phyloP scores from a whole-genome alignment of 2,329 filamentous ascomycete species.

The Arthrobotrys iridis region DNA sequence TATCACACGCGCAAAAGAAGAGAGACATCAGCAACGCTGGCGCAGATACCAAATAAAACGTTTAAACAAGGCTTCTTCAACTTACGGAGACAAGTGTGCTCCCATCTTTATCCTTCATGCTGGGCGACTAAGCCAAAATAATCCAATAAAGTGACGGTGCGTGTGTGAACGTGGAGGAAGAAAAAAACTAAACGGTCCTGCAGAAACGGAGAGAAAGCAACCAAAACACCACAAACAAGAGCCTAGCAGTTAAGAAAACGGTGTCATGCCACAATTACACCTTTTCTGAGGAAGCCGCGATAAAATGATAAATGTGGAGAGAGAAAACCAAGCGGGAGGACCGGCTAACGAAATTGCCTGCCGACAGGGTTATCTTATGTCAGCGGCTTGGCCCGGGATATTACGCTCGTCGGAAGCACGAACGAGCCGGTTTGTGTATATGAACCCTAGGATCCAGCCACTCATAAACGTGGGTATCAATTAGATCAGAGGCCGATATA shows the following conservation, averaged over 20 bases:
- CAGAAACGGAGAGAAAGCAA: slow-evolving; percentile 44
- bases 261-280: slow-evolving; percentile 33
- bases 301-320: slow-evolving; percentile 19
- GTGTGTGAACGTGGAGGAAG: slow-evolving; percentile 55
- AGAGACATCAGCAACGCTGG: slow-evolving; percentile 58
- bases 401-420: neutral
- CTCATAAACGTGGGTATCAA: neutral
- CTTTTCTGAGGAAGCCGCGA: slow-evolving; percentile 9
- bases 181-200: slow-evolving; percentile 50
- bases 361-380: slow-evolving; percentile 27
- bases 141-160: slow-evolving; percentile 5
- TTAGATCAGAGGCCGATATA: neutral
- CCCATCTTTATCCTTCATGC: slow-evolving; percentile 53
- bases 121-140: slow-evolving; percentile 13
- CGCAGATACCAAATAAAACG: neutral
- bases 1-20: slow-evolving; percentile 59
- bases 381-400: slow-evolving; percentile 41
- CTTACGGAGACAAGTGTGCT: slow-evolving; percentile 48
- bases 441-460: neutral
- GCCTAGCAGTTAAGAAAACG: slow-evolving; percentile 55
- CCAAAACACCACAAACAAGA: slow-evolving; percentile 57
- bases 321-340: slow-evolving; percentile 13
- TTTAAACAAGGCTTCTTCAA: slow-evolving; percentile 14
- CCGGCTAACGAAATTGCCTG: neutral
- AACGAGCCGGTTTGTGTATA: slow-evolving; percentile 19